phyloP scores from a whole-genome alignment of 176 grass and related monocot species.

The Alopecurus myosuroides region DNA sequence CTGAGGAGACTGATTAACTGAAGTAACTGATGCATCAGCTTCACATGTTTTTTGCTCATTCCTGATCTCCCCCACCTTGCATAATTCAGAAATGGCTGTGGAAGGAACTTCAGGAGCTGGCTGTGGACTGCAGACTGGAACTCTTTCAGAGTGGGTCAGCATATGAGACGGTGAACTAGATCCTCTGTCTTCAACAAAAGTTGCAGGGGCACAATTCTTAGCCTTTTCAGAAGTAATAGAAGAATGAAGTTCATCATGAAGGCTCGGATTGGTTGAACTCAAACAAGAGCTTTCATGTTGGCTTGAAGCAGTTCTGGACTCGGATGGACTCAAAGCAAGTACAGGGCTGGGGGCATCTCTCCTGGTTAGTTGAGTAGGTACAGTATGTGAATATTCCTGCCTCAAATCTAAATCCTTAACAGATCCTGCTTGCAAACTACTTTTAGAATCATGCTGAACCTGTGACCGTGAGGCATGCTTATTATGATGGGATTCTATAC shows the following conservation, averaged over 20 bases:
- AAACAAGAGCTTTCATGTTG: constrained; percentile 52
- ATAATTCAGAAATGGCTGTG: constrained; percentile 22
- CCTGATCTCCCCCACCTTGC: constrained; percentile 29
- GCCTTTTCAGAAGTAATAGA: constrained; percentile 33
- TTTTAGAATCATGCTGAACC: constrained; percentile 25
- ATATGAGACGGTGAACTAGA: constrained; percentile 40
- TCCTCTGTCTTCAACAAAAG: constrained; percentile 44
- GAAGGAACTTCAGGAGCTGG: constrained; percentile 33
- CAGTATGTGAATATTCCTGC: constrained; percentile 5
- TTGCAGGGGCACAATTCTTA: constrained; percentile 36
- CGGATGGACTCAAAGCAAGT: constrained; percentile 43
- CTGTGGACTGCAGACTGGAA: constrained; percentile 29
- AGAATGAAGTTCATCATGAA: constrained; percentile 43
- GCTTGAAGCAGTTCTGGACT: constrained; percentile 49
- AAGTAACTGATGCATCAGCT: constrained; percentile 31
- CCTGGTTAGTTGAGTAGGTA: constrained; percentile 25
- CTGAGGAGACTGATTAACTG: constrained; percentile 45
- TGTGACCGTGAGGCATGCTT: constrained; percentile 24
- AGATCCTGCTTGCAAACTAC: constrained; percentile 29
- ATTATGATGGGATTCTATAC: constrained; percentile 32
- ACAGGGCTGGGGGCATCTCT: constrained; percentile 36
- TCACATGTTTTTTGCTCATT: constrained; percentile 37
- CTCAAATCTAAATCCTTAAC: constrained; percentile 37
- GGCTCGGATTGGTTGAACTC: constrained; percentile 33
- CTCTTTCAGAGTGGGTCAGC: constrained; percentile 38